Evolutionary conservation across 2,329 filamentous ascomycete species (phyloP), one percentile per base, ranked within the genome.

Genomic region (Pyrenochaeta sp.): DNA sequence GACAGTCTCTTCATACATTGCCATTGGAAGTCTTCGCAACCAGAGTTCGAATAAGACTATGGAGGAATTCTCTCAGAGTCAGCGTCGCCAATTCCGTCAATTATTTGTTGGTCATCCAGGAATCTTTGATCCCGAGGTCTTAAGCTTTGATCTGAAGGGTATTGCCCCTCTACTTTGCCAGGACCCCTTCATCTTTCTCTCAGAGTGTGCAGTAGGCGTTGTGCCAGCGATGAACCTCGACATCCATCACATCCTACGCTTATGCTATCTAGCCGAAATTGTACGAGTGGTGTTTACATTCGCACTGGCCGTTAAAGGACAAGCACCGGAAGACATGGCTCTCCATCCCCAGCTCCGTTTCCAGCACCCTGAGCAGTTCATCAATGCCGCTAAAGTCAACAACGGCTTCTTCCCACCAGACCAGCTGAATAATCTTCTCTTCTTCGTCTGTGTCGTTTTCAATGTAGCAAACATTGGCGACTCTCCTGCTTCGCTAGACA

Each of bases 251-350:
- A 77, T 98, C 50, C 79, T 98, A 49, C 88, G 90, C 37, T 82
- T 98, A 45, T 97, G 93, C 79, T 97, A 96, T 73, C 84, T 96
- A 54, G 92, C 92, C 2, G 95, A 99, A 78, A 88, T 99, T 56
- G 88, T 96, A 58, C 96, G 96, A 78, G 88, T 93, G 5, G 84
- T 92, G 15, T 73, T 88, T 13, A 82, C 85, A 7, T 86, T 86
- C 70, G 77, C 66, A 9, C 52, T 57, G 34, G 64, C 56, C 22
- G 56, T 47, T 8, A 60, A 54, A 22, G 59, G 56, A 5, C 57
- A 56, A 30, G 49, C 57, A 24, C 48, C 39, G 6, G 51, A 54
- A 32, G 46, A 50, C 27, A 61, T 50, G 34, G 24, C 36, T 34
- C 15, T 34, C 19, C 55, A 51, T 19, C 51, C 44, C 22, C 53